Base-by-base conservation (phyloP, 2,329 filamentous ascomycete species). In the Sporothrix brunneoviolacea region DNA sequence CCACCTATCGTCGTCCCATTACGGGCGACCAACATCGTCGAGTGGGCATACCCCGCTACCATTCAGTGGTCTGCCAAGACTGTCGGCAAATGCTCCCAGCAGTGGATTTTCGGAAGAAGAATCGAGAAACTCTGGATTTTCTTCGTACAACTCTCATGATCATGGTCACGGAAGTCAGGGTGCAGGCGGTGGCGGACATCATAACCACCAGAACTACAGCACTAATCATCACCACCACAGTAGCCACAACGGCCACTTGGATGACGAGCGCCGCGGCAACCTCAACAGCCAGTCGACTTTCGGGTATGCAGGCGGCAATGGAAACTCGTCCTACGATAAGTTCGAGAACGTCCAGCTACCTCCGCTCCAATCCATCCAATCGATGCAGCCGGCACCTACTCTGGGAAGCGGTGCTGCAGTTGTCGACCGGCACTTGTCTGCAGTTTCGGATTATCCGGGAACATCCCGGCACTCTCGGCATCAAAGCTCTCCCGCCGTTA, bases 261-360 rank as follows among this genome's bases (percentile, higher is more conserved):
- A 44, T 1, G 30, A 47, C 4, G 46, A 38, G 5, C 30, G 43
- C 3, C 33, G 21, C 3, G 40, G 27, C 27, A 40, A 36, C n/a
- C 2, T 37, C 28, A 24, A n/a, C 36, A 9, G 30, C 15, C 45
- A 16, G 42, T 41, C 36, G 4, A 30, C 46, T 4, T 18, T 33
- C 24, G 42, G 10, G 10, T 33, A 33, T n/a, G 18, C 12, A 7
- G 22, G 15, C n/a, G 37, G 19, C 3, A 7, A 19, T n/a, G 39
- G 15, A 2, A 13, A 16, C 18, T 24, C 28, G 16, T 6, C 27
- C 4, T 27, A 22, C 8, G 51, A 50, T 8, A 50, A 48, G 16
- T 49, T 47, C n/a, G 51, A 53, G n/a, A 49, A 21, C 16, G 47
- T 54, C 12, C 52, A 51, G 48, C 41, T 54, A 16, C 50, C 54